These are phyloP conservation scores for Talaromyces sp. DNA, from an alignment of 2,329 filamentous ascomycete genomes.

Conservation along the genomic window DNA sequence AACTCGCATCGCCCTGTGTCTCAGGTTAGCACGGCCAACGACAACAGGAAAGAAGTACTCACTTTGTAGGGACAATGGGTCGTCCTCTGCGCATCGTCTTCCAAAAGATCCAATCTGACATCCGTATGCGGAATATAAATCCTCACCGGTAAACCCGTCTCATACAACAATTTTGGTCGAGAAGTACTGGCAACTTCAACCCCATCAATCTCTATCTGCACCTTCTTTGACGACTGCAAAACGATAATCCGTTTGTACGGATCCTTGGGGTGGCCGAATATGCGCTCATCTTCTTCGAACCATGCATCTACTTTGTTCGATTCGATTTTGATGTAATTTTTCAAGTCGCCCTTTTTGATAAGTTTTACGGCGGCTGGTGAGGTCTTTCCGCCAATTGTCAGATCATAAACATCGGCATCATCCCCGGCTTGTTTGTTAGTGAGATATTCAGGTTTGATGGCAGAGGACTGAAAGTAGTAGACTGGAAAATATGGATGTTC, in stretches of 20 bases:
- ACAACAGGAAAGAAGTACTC: not conserved
- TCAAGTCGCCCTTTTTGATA: not conserved
- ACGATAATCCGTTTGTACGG: conserved; percentile 17
- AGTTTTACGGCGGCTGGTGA: conserved; percentile 9
- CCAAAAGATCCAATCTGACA: conserved; percentile 14
- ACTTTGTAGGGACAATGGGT: conserved; percentile 14
- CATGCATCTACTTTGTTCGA: conserved; percentile 14
- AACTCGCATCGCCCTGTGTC: conserved; percentile 12
- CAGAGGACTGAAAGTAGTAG: conserved; percentile 12
- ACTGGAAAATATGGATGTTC: conserved; percentile 12
- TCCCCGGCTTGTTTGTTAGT: conserved; percentile 4
- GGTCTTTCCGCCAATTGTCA: conserved; percentile 3
- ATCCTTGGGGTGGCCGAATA: conserved; percentile 16
- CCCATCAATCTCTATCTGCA: conserved; percentile 16
- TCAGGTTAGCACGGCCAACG: not conserved
- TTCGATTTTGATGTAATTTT: conserved; percentile 10
- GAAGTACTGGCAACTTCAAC: conserved; percentile 15
- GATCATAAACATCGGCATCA: conserved; percentile 7
- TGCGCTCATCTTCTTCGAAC: conserved; percentile 18
- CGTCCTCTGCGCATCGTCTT: conserved; percentile 1
- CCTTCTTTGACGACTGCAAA: conserved; percentile 14
- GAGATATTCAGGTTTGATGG: not conserved
- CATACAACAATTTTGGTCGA: conserved; percentile 17
- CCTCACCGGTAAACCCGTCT: conserved; percentile 14
- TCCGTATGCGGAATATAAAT: conserved; percentile 17